phyloP scores from a whole-genome alignment of 768 basidiomycete species.

The Tulasnella sp. region DNA sequence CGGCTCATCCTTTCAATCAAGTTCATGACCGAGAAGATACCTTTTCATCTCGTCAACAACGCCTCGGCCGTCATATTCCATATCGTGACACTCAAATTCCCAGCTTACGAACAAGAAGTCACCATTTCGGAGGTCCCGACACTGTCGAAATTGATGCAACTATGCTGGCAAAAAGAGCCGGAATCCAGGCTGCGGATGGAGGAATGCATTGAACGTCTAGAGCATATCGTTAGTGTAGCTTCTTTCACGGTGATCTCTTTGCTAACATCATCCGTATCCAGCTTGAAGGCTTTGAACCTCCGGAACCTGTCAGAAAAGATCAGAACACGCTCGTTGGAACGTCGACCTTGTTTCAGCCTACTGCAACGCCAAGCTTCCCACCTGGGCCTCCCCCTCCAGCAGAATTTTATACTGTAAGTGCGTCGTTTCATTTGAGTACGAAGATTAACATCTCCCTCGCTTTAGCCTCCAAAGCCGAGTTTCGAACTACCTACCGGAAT shows the following conservation, averaged over 20 bases:
- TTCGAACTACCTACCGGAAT: no score
- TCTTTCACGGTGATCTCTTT: not conserved
- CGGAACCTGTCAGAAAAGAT: not conserved
- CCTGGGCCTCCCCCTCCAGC: not conserved
- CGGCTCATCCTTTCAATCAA: not conserved
- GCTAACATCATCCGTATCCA: not conserved
- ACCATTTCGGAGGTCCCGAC: not conserved
- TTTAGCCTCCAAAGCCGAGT: no score
- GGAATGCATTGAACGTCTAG: not conserved
- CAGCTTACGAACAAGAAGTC: not conserved
- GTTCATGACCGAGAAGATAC: not conserved
- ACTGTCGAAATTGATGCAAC: not conserved
- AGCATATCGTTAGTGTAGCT: not conserved
- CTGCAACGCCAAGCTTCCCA: not conserved
- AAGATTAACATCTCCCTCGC: no score
- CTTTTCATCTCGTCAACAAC: not conserved
- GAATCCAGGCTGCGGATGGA: not conserved
- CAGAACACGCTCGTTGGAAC: not conserved
- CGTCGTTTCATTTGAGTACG: no score
- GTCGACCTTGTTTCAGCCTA: not conserved
- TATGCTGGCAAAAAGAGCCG: constrained; percentile 1
- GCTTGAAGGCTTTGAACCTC: not conserved
- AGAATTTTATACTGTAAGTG: no score
- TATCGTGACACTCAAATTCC: not conserved
- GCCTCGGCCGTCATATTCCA: not conserved